A percentile compares a stretch with the other conserved stretches of the same genome.
Evolutionary conservation across 331 rosid genomes (phyloP).

Genomic region (Cucumis variabilis): DNA sequence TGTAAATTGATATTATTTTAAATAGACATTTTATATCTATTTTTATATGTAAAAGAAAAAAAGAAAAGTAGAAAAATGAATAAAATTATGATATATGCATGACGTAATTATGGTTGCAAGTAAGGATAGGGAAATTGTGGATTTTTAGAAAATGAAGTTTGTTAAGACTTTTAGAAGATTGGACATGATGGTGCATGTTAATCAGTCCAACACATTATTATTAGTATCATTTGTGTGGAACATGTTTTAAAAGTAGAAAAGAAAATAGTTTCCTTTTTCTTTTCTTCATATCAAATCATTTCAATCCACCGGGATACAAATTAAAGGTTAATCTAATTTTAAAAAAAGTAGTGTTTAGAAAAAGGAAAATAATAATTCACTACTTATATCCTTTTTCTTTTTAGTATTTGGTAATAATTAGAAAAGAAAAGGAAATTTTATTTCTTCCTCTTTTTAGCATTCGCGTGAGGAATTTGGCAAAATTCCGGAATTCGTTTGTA

Average conservation of each 20-base stretch:
- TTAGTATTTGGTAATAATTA: neutral
- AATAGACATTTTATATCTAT: no score
- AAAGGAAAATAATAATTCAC: neutral
- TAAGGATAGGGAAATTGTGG: neutral
- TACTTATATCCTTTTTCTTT: neutral
- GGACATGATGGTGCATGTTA: constrained; percentile 23
- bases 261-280: no score
- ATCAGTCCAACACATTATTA: constrained; percentile 16
- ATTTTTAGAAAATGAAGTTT: neutral
- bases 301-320: constrained; percentile 15
- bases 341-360: neutral
- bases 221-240: neutral
- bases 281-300: neutral
- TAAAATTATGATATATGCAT: constrained; percentile 9
- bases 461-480: no score
- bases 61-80: neutral
- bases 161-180: neutral
- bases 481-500: no score
- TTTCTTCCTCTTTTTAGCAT: no score
- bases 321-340: neutral
- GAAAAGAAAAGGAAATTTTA: neutral
- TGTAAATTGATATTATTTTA: no score
- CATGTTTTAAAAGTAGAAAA: neutral
- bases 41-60: no score
- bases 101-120: constrained; percentile 11